Evolutionary conservation across 1,284 basidiomycete species (phyloP), one percentile per base, ranked within the genome.

Genomic region (Puccinia horiana): DNA sequence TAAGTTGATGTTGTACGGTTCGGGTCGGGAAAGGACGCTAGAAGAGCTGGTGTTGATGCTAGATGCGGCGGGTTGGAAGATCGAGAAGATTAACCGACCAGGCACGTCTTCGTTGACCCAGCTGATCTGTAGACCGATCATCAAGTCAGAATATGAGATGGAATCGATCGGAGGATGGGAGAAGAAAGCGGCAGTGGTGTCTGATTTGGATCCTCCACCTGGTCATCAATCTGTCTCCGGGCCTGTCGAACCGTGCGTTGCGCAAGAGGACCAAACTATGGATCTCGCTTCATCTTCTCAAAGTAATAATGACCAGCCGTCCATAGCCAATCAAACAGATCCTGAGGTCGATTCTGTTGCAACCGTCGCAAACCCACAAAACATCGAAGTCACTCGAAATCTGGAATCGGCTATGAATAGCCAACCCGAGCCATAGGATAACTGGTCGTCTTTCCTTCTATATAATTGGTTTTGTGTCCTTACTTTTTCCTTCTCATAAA

Each of bases 1-100:
- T n/a, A n/a, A 81, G 79, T 67, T 81, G 79, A 81, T 81, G 79
- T 61, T 81, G 32, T 81, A 81, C 49, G 79, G 79, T 14, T 70
- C 79, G 14, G 79, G 79, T 20, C 70, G 79, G 40, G 79, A 81
- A 37, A 18, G 79, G 42, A 75, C 56, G 8, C 42, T 81, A 32
- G 79, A 81, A 56, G 79, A 81, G 52, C 63, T 81, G 16, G 70
- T 81, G 29, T 44, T 63, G 29, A 56, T 81, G 23, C 56, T 81
- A 1, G n/a, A 74, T 61, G 79, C 73, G 47, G 49, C 79, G 12
- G 47, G 73, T 75, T 81, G 79, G 79, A 81, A 81, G 63, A 69
- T 81, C 0, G 72, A 74, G 23, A 61, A 75, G 56, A 81, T 81
- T 32, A 75, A 35, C 69, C 69, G 79, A 52, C 72, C 79, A 2